These are phyloP conservation scores for Torrubiellomyces zombiae DNA, from an alignment of 2,329 filamentous ascomycete genomes.

Conservation along the genomic window DNA sequence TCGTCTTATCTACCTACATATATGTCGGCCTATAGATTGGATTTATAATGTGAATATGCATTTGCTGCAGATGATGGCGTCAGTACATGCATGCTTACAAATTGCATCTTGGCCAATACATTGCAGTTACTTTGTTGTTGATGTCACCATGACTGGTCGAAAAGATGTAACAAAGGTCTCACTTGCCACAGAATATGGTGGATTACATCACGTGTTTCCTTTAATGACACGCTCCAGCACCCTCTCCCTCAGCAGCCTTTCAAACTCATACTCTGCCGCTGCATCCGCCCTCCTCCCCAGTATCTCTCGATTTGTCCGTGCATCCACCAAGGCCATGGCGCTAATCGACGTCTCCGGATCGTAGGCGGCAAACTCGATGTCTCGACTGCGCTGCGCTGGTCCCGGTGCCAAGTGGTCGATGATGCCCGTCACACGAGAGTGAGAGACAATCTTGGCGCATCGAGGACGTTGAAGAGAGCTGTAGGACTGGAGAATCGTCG, in stretches of 20 bases:
- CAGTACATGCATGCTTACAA: too few relatives aligned
- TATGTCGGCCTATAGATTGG: too few relatives aligned
- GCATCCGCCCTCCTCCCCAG: constrained; percentile 3
- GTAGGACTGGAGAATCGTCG: constrained; percentile 2
- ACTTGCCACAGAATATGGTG: neutral
- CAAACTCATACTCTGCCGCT: constrained; percentile 3
- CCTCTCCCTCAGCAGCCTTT: constrained; percentile 1
- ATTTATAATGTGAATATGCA: too few relatives aligned
- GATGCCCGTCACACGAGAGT: constrained; percentile 2
- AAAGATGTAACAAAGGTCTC: too few relatives aligned
- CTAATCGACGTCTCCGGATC: constrained; percentile 4
- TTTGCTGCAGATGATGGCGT: too few relatives aligned
- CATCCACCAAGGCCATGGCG: constrained; percentile 5
- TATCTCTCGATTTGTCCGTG: constrained; percentile 4
- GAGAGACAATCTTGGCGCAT: constrained; percentile 2
- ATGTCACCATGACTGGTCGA: too few relatives aligned
- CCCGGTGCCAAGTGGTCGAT: constrained; percentile 4
- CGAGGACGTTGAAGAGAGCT: constrained; percentile 3
- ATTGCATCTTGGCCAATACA: too few relatives aligned
- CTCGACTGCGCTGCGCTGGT: constrained; percentile 3
- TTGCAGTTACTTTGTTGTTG: too few relatives aligned
- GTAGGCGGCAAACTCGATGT: constrained; percentile 3
- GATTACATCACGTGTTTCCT: neutral
- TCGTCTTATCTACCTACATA: too few relatives aligned
- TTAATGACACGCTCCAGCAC: too few relatives aligned